Evolutionary conservation across 2,329 filamentous ascomycete genomes (phyloP).

Genomic region (Xylariaceae sp.): DNA sequence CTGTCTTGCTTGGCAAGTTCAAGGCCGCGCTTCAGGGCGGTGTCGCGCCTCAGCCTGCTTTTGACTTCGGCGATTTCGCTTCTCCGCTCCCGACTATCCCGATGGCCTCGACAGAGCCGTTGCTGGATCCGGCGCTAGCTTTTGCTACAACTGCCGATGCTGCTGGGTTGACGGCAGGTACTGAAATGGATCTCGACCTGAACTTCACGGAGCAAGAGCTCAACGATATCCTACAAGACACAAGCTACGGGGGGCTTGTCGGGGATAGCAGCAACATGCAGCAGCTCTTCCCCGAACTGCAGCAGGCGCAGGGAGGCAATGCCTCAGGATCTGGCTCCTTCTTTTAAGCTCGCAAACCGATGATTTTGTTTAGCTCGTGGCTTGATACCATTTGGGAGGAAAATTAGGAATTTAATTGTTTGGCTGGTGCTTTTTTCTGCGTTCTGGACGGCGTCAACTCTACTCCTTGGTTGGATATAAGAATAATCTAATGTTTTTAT

Average conservation of each 20-base stretch:
- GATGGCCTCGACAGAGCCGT: conserved; percentile 11
- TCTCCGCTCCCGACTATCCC: conserved; percentile 7
- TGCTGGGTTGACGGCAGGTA: conserved; percentile 9
- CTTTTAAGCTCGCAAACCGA: conserved; percentile 10
- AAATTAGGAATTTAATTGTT: too few species aligned
- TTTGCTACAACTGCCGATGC: conserved; percentile 3
- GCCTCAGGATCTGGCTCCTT: conserved; percentile 7
- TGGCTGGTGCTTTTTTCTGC: neutral
- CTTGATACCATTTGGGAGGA: conserved; percentile 25
- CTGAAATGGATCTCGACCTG: conserved; percentile 20
- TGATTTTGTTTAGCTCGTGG: conserved; percentile 9
- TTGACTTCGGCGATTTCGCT: conserved; percentile 2
- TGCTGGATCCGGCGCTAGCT: conserved; percentile 10
- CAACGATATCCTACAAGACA: conserved; percentile 27
- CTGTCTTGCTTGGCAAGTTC: conserved; percentile 50
- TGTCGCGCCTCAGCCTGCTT: neutral
- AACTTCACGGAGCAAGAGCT: conserved; percentile 29
- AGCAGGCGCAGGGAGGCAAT: neutral
- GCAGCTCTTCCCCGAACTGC: too few species aligned
- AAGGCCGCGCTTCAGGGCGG: conserved; percentile 39
- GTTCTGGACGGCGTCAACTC: conserved; percentile 1
- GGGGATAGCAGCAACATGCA: too few species aligned
- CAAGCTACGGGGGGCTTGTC: too few species aligned
- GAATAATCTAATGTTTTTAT: too few species aligned
- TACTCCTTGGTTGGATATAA: too few species aligned